A percentile compares a stretch with the other conserved stretches of the same genome.
phyloP scores from a whole-genome alignment of 202 grass and related monocot genomes.

The Setaria viridis region DNA sequence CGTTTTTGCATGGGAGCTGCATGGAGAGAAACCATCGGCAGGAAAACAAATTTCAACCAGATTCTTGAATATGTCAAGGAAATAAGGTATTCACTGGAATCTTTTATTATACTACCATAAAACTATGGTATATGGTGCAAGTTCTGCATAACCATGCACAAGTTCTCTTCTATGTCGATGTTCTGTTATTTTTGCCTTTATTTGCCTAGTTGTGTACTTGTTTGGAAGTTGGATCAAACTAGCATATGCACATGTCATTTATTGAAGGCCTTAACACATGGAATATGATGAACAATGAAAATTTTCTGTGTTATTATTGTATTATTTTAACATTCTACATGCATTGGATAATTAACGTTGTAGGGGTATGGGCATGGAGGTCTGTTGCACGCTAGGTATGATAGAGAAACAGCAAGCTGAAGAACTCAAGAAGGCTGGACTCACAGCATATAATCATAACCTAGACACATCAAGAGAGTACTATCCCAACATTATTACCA shows the following conservation, averaged over 20 bases:
- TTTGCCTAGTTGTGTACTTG: not conserved
- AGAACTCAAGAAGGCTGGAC: conserved; percentile 93
- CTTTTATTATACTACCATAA: not conserved
- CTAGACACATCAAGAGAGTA: conserved; percentile 99
- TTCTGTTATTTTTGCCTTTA: not conserved
- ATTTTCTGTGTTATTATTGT: conserved; percentile 18
- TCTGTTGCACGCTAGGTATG: conserved; percentile 99
- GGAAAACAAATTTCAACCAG: conserved; percentile 98
- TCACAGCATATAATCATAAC: conserved; percentile 99
- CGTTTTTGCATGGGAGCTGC: conserved; percentile 99
- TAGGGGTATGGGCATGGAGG: conserved; percentile 98
- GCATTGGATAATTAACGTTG: conserved; percentile 37
- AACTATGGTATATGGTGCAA: not conserved
- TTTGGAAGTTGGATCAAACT: not conserved
- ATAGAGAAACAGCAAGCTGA: conserved; percentile 97
- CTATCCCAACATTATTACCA: conserved; percentile 96
- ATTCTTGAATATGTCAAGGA: conserved; percentile 98
- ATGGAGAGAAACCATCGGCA: conserved; percentile 93
- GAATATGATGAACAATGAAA: not conserved
- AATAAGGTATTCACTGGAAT: conserved; percentile 75
- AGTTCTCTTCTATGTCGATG: conserved; percentile 7
- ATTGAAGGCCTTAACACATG: conserved; percentile 19
- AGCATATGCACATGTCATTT: not conserved
- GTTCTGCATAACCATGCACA: conserved; percentile 4
- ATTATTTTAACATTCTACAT: conserved; percentile 30